phyloP scores from a whole-genome alignment of 2,329 filamentous ascomycete species.

The Nannizzia gypsea region DNA sequence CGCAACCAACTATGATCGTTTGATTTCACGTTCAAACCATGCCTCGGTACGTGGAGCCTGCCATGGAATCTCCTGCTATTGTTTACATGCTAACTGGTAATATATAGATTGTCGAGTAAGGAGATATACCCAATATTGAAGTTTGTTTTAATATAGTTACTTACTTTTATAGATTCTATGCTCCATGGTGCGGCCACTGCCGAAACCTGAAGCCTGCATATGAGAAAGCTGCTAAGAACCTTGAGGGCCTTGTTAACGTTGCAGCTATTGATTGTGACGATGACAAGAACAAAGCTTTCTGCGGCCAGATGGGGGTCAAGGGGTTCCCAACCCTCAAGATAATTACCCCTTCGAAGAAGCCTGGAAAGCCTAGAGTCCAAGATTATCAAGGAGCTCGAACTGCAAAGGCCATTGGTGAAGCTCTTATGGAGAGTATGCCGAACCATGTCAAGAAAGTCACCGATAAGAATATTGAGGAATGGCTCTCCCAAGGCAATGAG shows the following conservation, averaged over 20 bases:
- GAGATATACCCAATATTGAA: constrained; percentile 5
- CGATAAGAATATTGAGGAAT: constrained; percentile 66
- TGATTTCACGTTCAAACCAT: constrained; percentile 82
- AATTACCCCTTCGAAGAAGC: constrained; percentile 70
- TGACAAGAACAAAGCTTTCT: constrained; percentile 79
- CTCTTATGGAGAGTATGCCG: constrained; percentile 74
- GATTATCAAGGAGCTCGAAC: constrained; percentile 78
- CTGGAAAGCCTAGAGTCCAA: constrained; percentile 67
- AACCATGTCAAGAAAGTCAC: constrained; percentile 77
- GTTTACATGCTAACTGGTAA: background rate
- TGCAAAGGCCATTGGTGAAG: constrained; percentile 78
- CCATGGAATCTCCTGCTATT: background rate
- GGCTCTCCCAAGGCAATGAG: constrained; percentile 55
- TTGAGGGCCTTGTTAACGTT: constrained; percentile 87
- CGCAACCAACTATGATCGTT: constrained; percentile 62
- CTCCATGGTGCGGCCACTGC: constrained; percentile 96
- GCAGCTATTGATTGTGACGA: constrained; percentile 93
- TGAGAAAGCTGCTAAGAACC: constrained; percentile 80
- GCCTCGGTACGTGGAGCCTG: constrained; percentile 56
- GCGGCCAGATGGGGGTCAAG: constrained; percentile 72
- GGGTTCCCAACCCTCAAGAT: constrained; percentile 97
- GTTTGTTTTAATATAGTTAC: constrained; percentile 11
- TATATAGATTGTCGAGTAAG: constrained; percentile 43
- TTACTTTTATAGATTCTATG: constrained; percentile 62
- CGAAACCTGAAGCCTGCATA: constrained; percentile 90